Base-by-base conservation (phyloP, 192 early-diverging fungal genomes). In the Coemansia pectinata region DNA sequence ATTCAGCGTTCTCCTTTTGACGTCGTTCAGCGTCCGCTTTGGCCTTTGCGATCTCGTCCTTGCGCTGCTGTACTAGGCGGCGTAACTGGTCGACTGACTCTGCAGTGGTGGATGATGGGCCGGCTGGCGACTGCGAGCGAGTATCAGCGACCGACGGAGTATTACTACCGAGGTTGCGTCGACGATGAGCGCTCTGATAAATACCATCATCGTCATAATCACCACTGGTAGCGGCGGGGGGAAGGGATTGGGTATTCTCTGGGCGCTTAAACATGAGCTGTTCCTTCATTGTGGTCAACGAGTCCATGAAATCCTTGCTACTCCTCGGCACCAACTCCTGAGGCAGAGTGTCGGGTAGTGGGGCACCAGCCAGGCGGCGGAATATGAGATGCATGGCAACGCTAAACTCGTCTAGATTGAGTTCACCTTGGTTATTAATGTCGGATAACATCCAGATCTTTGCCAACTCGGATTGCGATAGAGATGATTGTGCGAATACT, bases 321-420 rank as follows among this genome's bases (percentile, higher is more conserved):
- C 92, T 92, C 14, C 94, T 91, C 14, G 97, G 97, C 29, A 96
- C 80, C 36, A 99, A 84, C 45, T 96, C 94, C 9, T 88, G 78
- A 5, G 97, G 95, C 39, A 99, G 71, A 5, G 73, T 83, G 9
- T 81, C 79, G 14, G 97, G 97, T 15, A 99, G 77, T 64, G 91
- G 91, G 23, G 87, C 81, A 6, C 94, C 94, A 57, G 91, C 91
- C 17, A 96, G 81, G 65, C 93, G 95, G 31, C 91, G 80, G 86
- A 97, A 94, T 41, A 97, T 91, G 17, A 99, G 78, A 78, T 97
- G 94, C 97, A 99, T 99, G 23, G 95, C 96, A 10, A 97, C 93
- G 40, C 94, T 90, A 73, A 99, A 99, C 77, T 97, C 97, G 81
- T 97, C 93, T 17, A 89, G 71, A 69, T 97, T 96, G 59, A 99